These are phyloP conservation scores for Arabidopsis hybrid DNA, from an alignment of 441 rosid species.

Conservation along the genomic window DNA sequence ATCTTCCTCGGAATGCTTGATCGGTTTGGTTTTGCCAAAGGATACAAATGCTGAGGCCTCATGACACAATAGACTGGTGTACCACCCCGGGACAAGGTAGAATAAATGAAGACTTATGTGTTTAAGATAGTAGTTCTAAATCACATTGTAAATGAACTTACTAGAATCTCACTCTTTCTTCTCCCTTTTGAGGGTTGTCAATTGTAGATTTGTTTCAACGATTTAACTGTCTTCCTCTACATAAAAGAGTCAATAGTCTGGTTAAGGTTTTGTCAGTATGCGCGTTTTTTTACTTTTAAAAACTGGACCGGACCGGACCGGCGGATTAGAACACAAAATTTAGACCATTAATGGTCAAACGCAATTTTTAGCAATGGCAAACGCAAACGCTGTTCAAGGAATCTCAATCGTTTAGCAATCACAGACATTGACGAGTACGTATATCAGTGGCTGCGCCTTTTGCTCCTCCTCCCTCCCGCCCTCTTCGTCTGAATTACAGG, in stretches of 20 bases:
- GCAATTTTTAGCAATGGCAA: neutral
- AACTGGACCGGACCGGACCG: neutral
- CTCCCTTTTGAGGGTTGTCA: slow-evolving; percentile 17
- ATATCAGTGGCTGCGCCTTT: slow-evolving; percentile 9
- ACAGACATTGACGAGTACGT: neutral
- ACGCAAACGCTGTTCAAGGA: slow-evolving; percentile 27
- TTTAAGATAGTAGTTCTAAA: slow-evolving; percentile 16
- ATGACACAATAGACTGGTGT: slow-evolving; percentile 40
- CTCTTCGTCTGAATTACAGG: slow-evolving; percentile 14
- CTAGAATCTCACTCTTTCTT: slow-evolving; percentile 6
- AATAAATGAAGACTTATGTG: slow-evolving; percentile 26
- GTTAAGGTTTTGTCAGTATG: neutral
- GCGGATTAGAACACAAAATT: no score
- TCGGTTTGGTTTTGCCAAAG: slow-evolving; percentile 89
- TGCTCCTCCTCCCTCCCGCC: slow-evolving; percentile 26
- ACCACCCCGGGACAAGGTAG: slow-evolving; percentile 1
- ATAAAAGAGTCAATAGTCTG: neutral
- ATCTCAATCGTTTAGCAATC: slow-evolving; percentile 7
- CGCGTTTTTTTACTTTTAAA: no score
- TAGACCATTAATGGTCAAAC: neutral
- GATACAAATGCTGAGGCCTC: slow-evolving; percentile 76
- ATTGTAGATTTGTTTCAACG: slow-evolving; percentile 33
- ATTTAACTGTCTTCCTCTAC: slow-evolving; percentile 7
- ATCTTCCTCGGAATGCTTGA: slow-evolving; percentile 59
- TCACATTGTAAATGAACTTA: slow-evolving; percentile 36